These are phyloP conservation scores for Plantago coronopus DNA, from an alignment of 305 asterid species.

Conservation along the genomic window DNA sequence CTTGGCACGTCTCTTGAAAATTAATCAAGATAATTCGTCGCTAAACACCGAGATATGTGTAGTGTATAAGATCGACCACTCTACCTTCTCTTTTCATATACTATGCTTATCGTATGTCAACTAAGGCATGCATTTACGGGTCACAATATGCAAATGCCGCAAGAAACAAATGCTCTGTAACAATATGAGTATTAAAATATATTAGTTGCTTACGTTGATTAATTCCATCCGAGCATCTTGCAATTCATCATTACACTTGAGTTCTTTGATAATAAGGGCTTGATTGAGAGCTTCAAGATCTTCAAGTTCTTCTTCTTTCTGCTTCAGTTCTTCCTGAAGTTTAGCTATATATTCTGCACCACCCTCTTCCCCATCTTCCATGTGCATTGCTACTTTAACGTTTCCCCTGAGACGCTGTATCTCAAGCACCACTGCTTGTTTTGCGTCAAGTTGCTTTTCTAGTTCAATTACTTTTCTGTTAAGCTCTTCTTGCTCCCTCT, in stretches of 20 bases:
- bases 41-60: no score
- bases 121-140: not conserved
- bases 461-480: conserved; percentile 39
- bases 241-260: conserved; percentile 15
- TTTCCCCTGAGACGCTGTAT: conserved; percentile 41
- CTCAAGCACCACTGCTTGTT: conserved; percentile 56
- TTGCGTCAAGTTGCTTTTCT: conserved; percentile 53
- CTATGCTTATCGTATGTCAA: no score
- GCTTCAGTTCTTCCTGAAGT: conserved; percentile 26
- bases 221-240: conserved; percentile 20
- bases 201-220: conserved; percentile 4
- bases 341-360: conserved; percentile 22
- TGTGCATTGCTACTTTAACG: conserved; percentile 33
- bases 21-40: no score
- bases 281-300: conserved; percentile 10
- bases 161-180: conserved; percentile 21
- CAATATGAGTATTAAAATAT: not conserved
- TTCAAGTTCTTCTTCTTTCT: conserved; percentile 14
- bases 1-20: no score
- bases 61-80: no score
- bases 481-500: conserved; percentile 48
- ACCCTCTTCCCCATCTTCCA: conserved; percentile 40
- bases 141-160: conserved; percentile 3
- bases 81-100: no score
- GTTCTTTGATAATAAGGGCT: conserved; percentile 11